phyloP scores from a whole-genome alignment of 208 protist genomes.

The Leishmania gerbilli region DNA sequence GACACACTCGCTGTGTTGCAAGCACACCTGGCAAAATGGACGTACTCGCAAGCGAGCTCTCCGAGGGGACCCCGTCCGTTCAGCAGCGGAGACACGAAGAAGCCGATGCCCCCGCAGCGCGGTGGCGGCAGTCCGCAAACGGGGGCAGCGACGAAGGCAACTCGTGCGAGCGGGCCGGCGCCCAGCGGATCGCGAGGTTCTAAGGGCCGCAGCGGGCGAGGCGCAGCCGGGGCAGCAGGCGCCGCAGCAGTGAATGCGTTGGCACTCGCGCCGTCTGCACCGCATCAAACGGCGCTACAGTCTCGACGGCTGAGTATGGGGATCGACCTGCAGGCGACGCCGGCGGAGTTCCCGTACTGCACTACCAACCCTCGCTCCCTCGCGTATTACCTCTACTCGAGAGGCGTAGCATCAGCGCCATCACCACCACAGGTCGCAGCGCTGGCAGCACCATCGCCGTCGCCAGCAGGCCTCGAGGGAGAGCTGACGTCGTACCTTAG shows the following conservation, averaged over 20 bases:
- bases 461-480: conserved; percentile 2
- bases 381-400: conserved; percentile 13
- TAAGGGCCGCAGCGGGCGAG: conserved; percentile 12
- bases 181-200: neutral
- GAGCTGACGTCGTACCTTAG: conserved; percentile 16
- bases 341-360: conserved; percentile 17
- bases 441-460: neutral
- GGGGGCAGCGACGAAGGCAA: neutral
- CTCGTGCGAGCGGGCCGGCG: neutral
- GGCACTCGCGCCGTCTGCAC: neutral
- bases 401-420: neutral
- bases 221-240: neutral
- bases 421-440: neutral
- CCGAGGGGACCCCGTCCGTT: conserved; percentile 2
- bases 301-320: neutral
- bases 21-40: neutral
- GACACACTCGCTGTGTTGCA: conserved; percentile 22
- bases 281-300: neutral
- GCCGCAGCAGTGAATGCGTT: neutral
- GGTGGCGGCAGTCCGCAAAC: conserved; percentile 1
- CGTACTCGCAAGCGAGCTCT: neutral
- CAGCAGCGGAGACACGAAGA: conserved; percentile 6
- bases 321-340: conserved; percentile 5
- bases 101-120: neutral
- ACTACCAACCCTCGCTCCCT: neutral